Evolutionary conservation across 176 grass and related monocot species (phyloP).

Genomic region (Bonia amplexicaulis): DNA sequence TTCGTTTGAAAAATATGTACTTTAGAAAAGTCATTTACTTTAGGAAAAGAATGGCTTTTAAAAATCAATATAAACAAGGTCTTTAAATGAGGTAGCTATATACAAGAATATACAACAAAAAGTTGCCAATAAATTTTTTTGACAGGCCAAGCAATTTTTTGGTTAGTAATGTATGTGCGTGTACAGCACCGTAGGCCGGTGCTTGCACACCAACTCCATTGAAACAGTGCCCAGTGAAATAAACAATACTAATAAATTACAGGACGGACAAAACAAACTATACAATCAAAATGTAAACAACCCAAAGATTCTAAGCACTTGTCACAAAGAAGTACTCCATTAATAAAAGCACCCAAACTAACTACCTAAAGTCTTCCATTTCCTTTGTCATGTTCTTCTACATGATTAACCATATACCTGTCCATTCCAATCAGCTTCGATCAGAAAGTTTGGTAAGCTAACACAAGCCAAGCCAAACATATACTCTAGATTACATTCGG

Average conservation of each 20-base stretch:
- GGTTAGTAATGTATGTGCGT: background rate
- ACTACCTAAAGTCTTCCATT: background rate
- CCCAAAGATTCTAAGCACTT: background rate
- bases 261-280: background rate
- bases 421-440: background rate
- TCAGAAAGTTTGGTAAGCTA: conserved; percentile 33
- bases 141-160: background rate
- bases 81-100: background rate
- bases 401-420: background rate
- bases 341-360: background rate
- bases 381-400: background rate
- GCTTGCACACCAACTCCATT: background rate
- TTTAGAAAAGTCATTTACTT: no score
- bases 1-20: no score
- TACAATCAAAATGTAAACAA: background rate
- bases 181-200: background rate
- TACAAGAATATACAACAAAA: background rate
- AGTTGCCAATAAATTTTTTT: background rate
- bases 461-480: conserved; percentile 21
- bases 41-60: no score
- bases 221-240: background rate
- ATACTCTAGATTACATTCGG: background rate
- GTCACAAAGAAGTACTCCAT: background rate
- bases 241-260: background rate
- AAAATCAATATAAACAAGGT: no score